phyloP scores from a whole-genome alignment of 1,139 yeast species.

The Debaryomyces udenii region DNA sequence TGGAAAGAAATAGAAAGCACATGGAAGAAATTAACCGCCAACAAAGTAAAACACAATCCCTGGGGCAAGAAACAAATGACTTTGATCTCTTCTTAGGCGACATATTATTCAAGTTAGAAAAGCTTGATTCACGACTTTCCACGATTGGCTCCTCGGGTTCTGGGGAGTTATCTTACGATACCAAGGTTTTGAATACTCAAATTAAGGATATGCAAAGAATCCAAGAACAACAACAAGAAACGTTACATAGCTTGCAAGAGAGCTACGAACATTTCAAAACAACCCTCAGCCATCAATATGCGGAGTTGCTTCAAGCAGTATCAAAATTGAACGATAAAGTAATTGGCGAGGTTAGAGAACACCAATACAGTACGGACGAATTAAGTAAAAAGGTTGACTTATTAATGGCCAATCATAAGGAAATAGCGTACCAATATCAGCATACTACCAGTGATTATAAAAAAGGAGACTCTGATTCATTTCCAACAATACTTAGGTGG shows the following conservation, averaged over 20 bases:
- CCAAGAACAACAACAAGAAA: constrained; percentile 21
- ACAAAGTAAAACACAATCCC: constrained; percentile 6
- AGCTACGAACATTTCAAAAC: constrained; percentile 29
- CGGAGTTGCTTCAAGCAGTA: constrained; percentile 38
- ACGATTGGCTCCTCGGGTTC: constrained; percentile 5
- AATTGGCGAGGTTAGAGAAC: constrained; percentile 50
- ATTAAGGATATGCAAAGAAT: constrained; percentile 22
- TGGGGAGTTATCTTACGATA: constrained; percentile 12
- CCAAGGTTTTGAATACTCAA: constrained; percentile 14
- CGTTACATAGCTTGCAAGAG: constrained; percentile 20
- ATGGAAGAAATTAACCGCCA: constrained; percentile 25
- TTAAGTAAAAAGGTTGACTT: constrained; percentile 44
- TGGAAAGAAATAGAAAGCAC: constrained; percentile 38
- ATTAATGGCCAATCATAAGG: constrained; percentile 47
- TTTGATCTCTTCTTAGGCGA: constrained; percentile 6
- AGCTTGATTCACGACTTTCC: constrained; percentile 10
- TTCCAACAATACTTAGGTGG: constrained; percentile 37
- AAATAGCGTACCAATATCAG: constrained; percentile 36
- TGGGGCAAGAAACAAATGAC: not conserved
- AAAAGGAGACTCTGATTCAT: constrained; percentile 16
- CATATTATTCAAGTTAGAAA: constrained; percentile 11
- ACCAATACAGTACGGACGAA: constrained; percentile 40
- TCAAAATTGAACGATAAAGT: constrained; percentile 40
- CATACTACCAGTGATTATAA: constrained; percentile 12
- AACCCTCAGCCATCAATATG: constrained; percentile 35